These are phyloP conservation scores for Phytophthora citrophthora DNA, from an alignment of 352 stramenopile species.

Conservation along the genomic window DNA sequence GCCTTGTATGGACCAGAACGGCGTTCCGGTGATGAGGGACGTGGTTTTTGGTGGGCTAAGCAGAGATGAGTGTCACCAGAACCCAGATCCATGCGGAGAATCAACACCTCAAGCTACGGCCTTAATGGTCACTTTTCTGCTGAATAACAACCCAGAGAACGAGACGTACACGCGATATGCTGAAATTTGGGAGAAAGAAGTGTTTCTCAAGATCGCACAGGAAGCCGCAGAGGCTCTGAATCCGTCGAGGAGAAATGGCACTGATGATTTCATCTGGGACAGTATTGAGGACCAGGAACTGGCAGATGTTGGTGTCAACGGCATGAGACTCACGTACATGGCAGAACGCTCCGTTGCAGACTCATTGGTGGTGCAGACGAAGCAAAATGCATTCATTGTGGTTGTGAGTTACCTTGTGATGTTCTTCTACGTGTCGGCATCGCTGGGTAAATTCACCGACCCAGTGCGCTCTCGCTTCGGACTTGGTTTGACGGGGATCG, in stretches of 20 bases:
- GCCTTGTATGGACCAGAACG: slow-evolving; percentile 91
- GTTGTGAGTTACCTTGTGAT: slow-evolving; percentile 90
- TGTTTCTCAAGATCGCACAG: slow-evolving; percentile 62
- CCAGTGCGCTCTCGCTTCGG: slow-evolving; percentile 79
- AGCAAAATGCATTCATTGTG: slow-evolving; percentile 90
- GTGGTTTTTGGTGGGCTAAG: slow-evolving; percentile 88
- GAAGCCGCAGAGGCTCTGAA: slow-evolving; percentile 36
- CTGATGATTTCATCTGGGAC: slow-evolving; percentile 33
- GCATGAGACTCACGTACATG: slow-evolving; percentile 88
- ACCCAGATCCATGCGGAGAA: slow-evolving; percentile 87
- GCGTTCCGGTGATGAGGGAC: slow-evolving; percentile 88
- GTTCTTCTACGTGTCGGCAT: slow-evolving; percentile 91
- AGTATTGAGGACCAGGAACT: slow-evolving; percentile 28
- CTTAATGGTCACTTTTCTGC: slow-evolving; percentile 89
- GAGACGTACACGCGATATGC: slow-evolving; percentile 75
- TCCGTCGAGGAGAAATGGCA: slow-evolving; percentile 6
- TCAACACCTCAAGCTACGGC: slow-evolving; percentile 73
- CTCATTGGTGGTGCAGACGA: slow-evolving; percentile 84
- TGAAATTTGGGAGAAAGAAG: slow-evolving; percentile 82
- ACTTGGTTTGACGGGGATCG: slow-evolving; percentile 81
- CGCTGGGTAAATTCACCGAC: slow-evolving; percentile 76
- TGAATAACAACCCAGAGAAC: slow-evolving; percentile 80
- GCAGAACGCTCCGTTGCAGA: slow-evolving; percentile 86
- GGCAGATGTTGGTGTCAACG: slow-evolving; percentile 26
- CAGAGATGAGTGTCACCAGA: slow-evolving; percentile 69